Evolutionary conservation across 805 yeast genomes (phyloP), one percentile per base, ranked within the genome.

Genomic region (Starmerella sp.): DNA sequence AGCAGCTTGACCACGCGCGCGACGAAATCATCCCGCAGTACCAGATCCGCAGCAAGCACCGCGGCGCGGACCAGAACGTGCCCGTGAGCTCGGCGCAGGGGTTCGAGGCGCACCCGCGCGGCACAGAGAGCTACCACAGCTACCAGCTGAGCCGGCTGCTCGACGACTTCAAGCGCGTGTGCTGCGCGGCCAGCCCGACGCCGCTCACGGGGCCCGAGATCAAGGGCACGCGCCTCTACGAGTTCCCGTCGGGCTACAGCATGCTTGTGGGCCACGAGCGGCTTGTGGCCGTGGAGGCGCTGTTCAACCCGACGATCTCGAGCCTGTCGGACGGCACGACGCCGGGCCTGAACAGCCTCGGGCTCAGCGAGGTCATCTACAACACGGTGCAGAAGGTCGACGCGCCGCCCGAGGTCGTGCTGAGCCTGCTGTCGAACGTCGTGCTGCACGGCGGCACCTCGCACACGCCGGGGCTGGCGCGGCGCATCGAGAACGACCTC

Each of bases 361-460:
- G 82, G 9, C 60, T 78, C 38, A 68, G 74, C 14, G 77, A 75
- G 52, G 65, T 76, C 54, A 68, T 79, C 13, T 70, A 75, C 56
- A 71, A 71, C 29, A 67, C 78, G 42, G 67, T 78, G 58, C 71
- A 72, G 63, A 71, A 73, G 57, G 68, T 77, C 15, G 81, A 77
- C 56, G 75, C 74, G n/a, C 66, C 75, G 6, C 72, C 72, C 13
- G 72, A 72, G 46, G 86, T 89, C 34, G 77, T 95, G 59, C 83
- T 95, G 1, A 84, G 87, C 39, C 73, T 88, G 22, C 95, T 95
- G 0, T 88, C 88, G 67, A 90, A 90, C 66, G 83, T 90, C 53
- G 84, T 90, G 30, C 75, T 90, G 31, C 88, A 95, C 0, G 97
- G 97, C 30, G 86, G 95, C 6, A 75, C 83, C 0, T 79, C 95